A percentile compares a stretch with the other conserved stretches of the same genome.
phyloP scores from a whole-genome alignment of 345 rosid genomes.

The Linum lewisii region DNA sequence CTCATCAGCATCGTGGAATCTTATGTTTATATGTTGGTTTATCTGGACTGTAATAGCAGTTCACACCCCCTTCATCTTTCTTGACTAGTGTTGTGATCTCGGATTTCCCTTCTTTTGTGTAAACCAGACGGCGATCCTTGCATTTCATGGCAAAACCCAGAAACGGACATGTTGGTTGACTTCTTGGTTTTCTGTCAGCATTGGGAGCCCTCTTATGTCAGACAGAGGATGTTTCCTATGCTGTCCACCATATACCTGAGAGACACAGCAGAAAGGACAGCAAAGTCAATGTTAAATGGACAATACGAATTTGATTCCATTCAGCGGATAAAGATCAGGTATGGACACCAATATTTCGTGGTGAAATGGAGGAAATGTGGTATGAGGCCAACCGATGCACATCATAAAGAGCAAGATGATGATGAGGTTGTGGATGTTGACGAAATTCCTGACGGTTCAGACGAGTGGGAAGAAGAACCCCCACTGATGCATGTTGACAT shows the following conservation, averaged over 20 bases:
- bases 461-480: constrained; percentile 27
- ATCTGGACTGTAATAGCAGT: background rate
- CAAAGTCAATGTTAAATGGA: constrained; percentile 35
- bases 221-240: constrained; percentile 76
- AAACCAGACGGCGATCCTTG: constrained; percentile 27
- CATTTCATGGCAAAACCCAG: constrained; percentile 60
- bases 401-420: constrained; percentile 27
- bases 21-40: too few species aligned
- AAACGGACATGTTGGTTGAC: constrained; percentile 72
- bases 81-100: background rate
- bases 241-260: constrained; percentile 69
- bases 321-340: constrained; percentile 54
- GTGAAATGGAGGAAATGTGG: constrained; percentile 67
- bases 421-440: constrained; percentile 37
- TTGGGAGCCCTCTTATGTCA: constrained; percentile 68
- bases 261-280: constrained; percentile 39
- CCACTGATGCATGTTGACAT: constrained; percentile 43
- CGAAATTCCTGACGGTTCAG: constrained; percentile 36
- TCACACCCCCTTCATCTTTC: background rate
- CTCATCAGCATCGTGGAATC: too few species aligned
- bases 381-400: background rate
- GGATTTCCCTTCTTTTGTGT: constrained; percentile 11
- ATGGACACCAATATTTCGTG: constrained; percentile 55
- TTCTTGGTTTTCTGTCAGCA: constrained; percentile 56
- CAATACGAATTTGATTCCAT: constrained; percentile 72